Evolutionary conservation across 2,329 filamentous ascomycete species (phyloP).

Genomic region (Hymenoscyphus albidus): DNA sequence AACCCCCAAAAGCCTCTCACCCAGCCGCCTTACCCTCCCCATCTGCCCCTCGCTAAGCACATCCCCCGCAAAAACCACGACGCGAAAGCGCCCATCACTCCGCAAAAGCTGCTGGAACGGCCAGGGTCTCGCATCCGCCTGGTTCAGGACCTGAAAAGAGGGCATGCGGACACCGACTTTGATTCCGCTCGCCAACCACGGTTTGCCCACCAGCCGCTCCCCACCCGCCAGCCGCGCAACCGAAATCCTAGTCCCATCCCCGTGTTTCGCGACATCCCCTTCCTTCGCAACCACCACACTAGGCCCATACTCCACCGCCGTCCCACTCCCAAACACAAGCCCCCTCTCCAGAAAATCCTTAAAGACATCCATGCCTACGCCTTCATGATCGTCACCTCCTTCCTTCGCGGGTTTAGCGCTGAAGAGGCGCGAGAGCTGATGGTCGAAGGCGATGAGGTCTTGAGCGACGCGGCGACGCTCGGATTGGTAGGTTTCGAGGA

Average conservation of each 20-base stretch:
- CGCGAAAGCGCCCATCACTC: slow-evolving; percentile 54
- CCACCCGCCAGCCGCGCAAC: neutral
- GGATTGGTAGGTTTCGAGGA: slow-evolving; percentile 57
- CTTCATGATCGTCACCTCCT: slow-evolving; percentile 38
- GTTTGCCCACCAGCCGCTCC: slow-evolving; percentile 25
- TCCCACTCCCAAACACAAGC: slow-evolving; percentile 54
- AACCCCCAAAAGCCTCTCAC: slow-evolving; percentile 39
- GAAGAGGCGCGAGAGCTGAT: slow-evolving; percentile 53
- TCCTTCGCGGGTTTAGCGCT: slow-evolving; percentile 53
- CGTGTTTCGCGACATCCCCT: slow-evolving; percentile 41
- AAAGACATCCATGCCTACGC: slow-evolving; percentile 59
- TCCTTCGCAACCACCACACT: slow-evolving; percentile 53
- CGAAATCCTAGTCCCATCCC: slow-evolving; percentile 47
- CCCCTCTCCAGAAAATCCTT: slow-evolving; percentile 56
- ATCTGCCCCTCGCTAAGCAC: slow-evolving; percentile 44
- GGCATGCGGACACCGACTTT: slow-evolving; percentile 54
- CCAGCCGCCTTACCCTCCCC: slow-evolving; percentile 45
- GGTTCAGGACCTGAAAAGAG: slow-evolving; percentile 55
- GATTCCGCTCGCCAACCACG: slow-evolving; percentile 28
- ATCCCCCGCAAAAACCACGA: slow-evolving; percentile 61
- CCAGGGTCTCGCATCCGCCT: slow-evolving; percentile 53
- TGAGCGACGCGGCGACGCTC: slow-evolving; percentile 61
- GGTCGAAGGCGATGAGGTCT: slow-evolving; percentile 63
- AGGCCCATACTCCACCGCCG: slow-evolving; percentile 54
- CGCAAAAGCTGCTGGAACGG: slow-evolving; percentile 54